A percentile compares a stretch with the other conserved stretches of the same genome.
phyloP scores from a whole-genome alignment of 75 land plant species.

The Cunninghamia lanceolata region DNA sequence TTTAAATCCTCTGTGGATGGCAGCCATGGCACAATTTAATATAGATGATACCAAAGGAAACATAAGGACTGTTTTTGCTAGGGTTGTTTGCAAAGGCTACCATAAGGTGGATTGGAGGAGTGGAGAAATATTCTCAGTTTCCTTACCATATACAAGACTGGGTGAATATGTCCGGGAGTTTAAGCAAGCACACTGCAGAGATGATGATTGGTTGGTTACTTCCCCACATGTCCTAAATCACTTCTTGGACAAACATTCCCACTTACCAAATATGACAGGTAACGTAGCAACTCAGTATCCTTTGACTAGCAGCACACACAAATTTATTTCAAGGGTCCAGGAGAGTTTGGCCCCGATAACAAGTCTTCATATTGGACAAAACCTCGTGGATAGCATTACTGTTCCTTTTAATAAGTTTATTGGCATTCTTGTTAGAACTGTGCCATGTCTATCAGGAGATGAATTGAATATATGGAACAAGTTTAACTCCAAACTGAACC shows the following conservation, averaged over 20 bases:
- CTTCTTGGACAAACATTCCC: neutral
- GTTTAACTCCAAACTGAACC: slow-evolving; percentile 29
- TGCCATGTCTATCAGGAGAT: slow-evolving; percentile 57
- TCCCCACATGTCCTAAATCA: slow-evolving; percentile 15
- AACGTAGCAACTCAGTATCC: slow-evolving; percentile 27
- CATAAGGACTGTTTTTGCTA: too few relatives aligned
- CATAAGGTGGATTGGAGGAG: too few relatives aligned
- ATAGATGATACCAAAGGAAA: too few relatives aligned
- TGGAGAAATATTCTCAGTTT: too few relatives aligned
- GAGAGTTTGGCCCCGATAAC: slow-evolving; percentile 58
- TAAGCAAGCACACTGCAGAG: too few relatives aligned
- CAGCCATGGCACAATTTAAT: too few relatives aligned
- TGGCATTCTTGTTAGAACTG: slow-evolving; percentile 45
- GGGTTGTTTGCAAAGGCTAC: too few relatives aligned
- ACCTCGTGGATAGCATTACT: slow-evolving; percentile 43
- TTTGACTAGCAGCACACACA: slow-evolving; percentile 49
- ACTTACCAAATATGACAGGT: slow-evolving; percentile 28
- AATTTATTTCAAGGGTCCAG: slow-evolving; percentile 50
- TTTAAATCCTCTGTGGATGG: too few relatives aligned
- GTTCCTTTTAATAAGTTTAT: slow-evolving; percentile 59
- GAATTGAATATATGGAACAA: slow-evolving; percentile 40
- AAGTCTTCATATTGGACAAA: slow-evolving; percentile 54
- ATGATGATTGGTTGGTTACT: slow-evolving; percentile 45
- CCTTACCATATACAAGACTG: too few relatives aligned
- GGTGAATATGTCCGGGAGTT: too few relatives aligned